Percentiles rank a stretch among this genome's conserved stretches.
Evolutionary conservation across 164 flowering plant genomes (phyloP).

Genomic region (Vitis riparia): DNA sequence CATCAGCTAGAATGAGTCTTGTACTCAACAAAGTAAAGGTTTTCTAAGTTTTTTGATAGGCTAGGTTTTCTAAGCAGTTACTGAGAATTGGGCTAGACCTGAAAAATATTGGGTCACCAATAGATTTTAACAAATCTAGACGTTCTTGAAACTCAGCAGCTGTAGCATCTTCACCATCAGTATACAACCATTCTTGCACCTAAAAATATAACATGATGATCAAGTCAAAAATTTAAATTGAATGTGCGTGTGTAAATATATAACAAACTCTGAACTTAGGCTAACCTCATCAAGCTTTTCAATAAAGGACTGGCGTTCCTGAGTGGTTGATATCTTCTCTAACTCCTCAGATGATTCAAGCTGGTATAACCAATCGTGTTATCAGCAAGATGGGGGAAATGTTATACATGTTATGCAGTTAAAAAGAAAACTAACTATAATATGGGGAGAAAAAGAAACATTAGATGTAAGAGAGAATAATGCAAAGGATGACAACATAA

Average conservation of each 20-base stretch:
- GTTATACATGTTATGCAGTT: too few relatives aligned
- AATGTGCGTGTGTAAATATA: too few relatives aligned
- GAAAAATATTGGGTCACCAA: slow-evolving; percentile 90
- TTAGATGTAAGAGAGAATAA: background rate
- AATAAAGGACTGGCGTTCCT: slow-evolving; percentile 73
- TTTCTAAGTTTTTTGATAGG: too few relatives aligned
- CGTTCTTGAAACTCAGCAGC: slow-evolving; percentile 73
- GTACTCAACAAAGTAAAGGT: too few relatives aligned
- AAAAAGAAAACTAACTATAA: too few relatives aligned
- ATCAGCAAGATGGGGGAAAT: background rate
- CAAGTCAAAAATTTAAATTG: background rate
- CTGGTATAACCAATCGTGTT: slow-evolving; percentile 37
- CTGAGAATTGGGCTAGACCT: slow-evolving; percentile 38
- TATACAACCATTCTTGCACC: slow-evolving; percentile 98
- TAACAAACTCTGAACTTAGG: background rate
- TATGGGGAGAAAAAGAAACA: background rate
- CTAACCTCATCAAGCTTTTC: slow-evolving; percentile 88
- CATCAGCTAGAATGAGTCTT: slow-evolving; percentile 1
- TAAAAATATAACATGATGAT: slow-evolving; percentile 22
- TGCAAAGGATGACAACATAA: background rate
- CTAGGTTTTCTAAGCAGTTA: too few relatives aligned
- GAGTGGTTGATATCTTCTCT: slow-evolving; percentile 53
- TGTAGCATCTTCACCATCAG: slow-evolving; percentile 95
- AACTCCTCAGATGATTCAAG: slow-evolving; percentile 72
- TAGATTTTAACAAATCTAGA: slow-evolving; percentile 63